Percentiles rank a stretch among this genome's conserved stretches.
Evolutionary conservation across 371 early-diverging fungal species (phyloP).

Genomic region (Apophysomyces trapeziformis): DNA sequence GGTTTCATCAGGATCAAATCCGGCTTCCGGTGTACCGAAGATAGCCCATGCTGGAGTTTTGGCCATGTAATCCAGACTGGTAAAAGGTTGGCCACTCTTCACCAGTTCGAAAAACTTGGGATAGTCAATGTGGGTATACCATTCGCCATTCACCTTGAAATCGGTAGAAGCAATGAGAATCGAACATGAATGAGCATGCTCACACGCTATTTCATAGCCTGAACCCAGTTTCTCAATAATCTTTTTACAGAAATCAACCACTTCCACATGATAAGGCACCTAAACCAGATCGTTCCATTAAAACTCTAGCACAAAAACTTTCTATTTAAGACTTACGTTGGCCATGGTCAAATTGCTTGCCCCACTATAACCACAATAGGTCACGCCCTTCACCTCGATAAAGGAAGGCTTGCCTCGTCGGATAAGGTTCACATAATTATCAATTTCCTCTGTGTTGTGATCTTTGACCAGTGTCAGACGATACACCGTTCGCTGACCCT

Average conservation of each 20-base stretch:
- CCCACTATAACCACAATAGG: conserved; percentile 73
- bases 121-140: conserved; percentile 87
- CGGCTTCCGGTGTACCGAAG: conserved; percentile 73
- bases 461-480: conserved; percentile 83
- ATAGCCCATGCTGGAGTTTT: conserved; percentile 82
- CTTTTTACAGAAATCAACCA: conserved; percentile 70
- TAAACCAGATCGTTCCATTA: conserved; percentile 17
- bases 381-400: conserved; percentile 80
- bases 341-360: conserved; percentile 75
- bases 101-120: conserved; percentile 72
- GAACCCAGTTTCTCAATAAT: conserved; percentile 58
- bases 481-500: conserved; percentile 79
- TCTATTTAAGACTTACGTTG: conserved; percentile 42
- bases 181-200: conserved; percentile 79
- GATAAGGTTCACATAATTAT: conserved; percentile 75
- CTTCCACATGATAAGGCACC: conserved; percentile 82
- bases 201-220: conserved; percentile 76
- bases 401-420: conserved; percentile 78
- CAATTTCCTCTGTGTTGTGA: conserved; percentile 74
- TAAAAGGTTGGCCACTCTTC: conserved; percentile 67
- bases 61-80: conserved; percentile 71
- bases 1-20: conserved; percentile 81
- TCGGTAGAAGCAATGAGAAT: conserved; percentile 72
- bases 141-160: conserved; percentile 73
- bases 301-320: conserved; percentile 13